Base-by-base conservation (phyloP, 306 rosid genomes). In the Pyrus bretschneideri region DNA sequence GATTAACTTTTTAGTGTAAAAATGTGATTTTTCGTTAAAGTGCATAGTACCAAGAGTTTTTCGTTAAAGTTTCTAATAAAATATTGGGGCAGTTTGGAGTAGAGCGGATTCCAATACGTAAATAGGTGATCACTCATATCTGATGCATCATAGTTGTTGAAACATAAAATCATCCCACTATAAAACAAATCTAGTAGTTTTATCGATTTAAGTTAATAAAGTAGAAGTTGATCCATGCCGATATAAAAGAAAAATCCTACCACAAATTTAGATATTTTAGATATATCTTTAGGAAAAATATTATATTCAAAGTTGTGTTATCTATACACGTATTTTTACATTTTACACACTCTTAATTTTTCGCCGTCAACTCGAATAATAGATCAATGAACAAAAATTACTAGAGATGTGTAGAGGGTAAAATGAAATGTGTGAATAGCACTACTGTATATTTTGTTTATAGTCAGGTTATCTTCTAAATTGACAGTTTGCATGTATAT, bases 11-110 rank as follows among this genome's bases (percentile, higher is more conserved):
- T 30, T 30, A 30, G 31, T 30, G 31, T 30, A 30, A 30, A 30
- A 30, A 3, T 30, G 4, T 30, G 31, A 0, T 30, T 30, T 30
- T 30, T 30, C 31, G 31, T 30, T 30, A 30, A 30, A 30, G 4
- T 30, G 31, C 3, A 30, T 4, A 30, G 4, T 30, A 30, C 31
- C 0, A 0, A 0, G 4, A 30, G 4, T 0, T 30, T 30, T 30
- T 30, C 31, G 31, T 30, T 30, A 30, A 30, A 0, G 4, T 30
- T 30, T 3, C 31, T 0, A 30, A 30, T 30, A 30, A 9, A 57
- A 57, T 57, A 57, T n/a, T 6, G 4, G 12, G 62, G 13, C 29
- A n/a, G 29, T n/a, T 10, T 57, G 62, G 62, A 6, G 59, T 57
- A 21, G 29, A n/a, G 27, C n/a, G 62, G 27, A 57, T n/a, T 57